Base-by-base conservation (phyloP, 1,284 basidiomycete species). In the Prillingera fragicola region DNA sequence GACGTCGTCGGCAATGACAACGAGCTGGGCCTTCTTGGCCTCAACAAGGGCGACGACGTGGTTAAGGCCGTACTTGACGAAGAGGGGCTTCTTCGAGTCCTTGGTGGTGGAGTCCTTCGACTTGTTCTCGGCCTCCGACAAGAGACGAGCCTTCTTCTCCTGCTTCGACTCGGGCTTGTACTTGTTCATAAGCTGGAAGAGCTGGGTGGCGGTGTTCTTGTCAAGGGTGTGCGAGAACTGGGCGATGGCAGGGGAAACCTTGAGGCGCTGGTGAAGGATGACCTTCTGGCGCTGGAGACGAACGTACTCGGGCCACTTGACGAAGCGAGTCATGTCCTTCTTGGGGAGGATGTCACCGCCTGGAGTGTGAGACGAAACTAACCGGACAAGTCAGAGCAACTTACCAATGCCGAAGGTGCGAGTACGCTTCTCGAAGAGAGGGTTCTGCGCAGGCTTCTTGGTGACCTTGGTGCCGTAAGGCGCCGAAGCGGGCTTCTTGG, bases 271-370 rank as follows among this genome's bases (percentile, higher is more conserved):
- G 82, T 88, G 78, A 57, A 98, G 85, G 76, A 98, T 95, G 67
- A 97, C 90, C 78, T 94, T 95, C 76, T 97, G 92, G 73, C 94
- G 85, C 74, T 98, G 94, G 52, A 97, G 85, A 70, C 90, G 89
- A 62, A 98, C 84, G 70, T 98, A 98, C 77, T 94, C 90, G 60
- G 94, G 94, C 94, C 94, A 98, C 77, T 96, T 97, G 76, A 97
- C 89, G 77, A 97, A 97, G 72, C 92, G 89, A 55, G 89, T 95
- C 58, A 97, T 76, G 76, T 98, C 94, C 50, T 80, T 81, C 72
- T 81, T 80, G 65, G 85, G 92, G 67, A 85, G 87, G 67, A 97
- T 82, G 75, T 95, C 88, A 77, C 94, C 89, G 69, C 92, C 91
- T 94, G 54, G 42, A 22, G 14, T 12, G 34, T 32, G 8, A 41